phyloP scores from a whole-genome alignment of 495 filamentous ascomycete genomes.

The Podospora fimiseda region DNA sequence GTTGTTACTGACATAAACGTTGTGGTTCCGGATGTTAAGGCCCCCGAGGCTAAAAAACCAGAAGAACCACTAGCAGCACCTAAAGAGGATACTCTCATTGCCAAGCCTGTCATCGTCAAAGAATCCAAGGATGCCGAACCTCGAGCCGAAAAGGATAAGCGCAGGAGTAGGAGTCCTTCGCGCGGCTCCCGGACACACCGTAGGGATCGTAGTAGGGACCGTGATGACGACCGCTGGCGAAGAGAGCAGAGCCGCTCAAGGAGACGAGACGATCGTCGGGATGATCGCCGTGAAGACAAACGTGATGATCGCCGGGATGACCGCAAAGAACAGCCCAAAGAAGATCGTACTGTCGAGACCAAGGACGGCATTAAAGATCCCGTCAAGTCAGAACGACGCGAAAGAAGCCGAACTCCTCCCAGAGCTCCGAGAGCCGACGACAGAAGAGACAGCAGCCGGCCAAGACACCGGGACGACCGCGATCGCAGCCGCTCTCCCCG shows the following conservation, averaged over 20 bases:
- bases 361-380: conserved; percentile 14
- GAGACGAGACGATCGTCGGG: conserved; percentile 20
- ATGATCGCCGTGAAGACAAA: conserved; percentile 16
- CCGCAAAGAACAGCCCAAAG: conserved; percentile 15
- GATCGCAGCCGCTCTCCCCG: conserved; percentile 27
- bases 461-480: conserved; percentile 22
- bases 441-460: conserved; percentile 31
- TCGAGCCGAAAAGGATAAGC: conserved; percentile 24
- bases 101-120: conserved; percentile 13
- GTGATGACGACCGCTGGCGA: conserved; percentile 21
- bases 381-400: conserved; percentile 25
- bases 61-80: conserved; percentile 15
- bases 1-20: too few relatives aligned
- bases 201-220: conserved; percentile 22
- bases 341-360: conserved; percentile 16
- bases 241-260: conserved; percentile 37
- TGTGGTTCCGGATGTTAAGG: neutral
- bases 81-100: conserved; percentile 22
- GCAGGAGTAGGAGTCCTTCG: conserved; percentile 31
- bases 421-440: conserved; percentile 26
- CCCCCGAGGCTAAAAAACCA: conserved; percentile 33
- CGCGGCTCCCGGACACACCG: conserved; percentile 25
- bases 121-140: conserved; percentile 21
- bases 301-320: conserved; percentile 12
- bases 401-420: conserved; percentile 28